These are phyloP conservation scores for Termitomyces sp. DNA, from an alignment of 1,284 basidiomycete species.

Conservation along the genomic window DNA sequence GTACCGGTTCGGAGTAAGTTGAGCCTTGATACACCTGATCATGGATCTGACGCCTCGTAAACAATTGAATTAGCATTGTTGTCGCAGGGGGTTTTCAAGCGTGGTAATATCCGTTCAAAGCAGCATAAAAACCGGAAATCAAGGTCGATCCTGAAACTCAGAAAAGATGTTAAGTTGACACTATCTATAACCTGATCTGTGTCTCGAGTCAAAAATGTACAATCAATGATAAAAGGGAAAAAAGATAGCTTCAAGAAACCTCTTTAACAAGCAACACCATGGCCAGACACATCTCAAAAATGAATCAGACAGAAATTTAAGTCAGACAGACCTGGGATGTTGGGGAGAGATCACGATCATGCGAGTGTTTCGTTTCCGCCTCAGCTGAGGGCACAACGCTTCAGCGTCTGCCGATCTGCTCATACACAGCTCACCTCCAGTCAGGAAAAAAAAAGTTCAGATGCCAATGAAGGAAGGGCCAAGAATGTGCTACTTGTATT, in stretches of 20 bases:
- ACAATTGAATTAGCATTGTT: neutral
- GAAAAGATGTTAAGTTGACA: no score
- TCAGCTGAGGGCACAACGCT: constrained; percentile 5
- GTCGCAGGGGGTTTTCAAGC: neutral
- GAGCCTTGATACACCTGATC: neutral
- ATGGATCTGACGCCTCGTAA: neutral
- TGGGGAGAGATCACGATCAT: neutral
- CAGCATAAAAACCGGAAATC: neutral
- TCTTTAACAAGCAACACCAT: neutral
- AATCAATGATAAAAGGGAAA: neutral
- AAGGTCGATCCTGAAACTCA: neutral
- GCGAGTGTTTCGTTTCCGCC: neutral
- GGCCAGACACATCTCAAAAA: neutral
- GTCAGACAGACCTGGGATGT: neutral
- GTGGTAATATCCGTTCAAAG: neutral
- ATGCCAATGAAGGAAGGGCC: neutral
- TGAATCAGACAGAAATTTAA: neutral
- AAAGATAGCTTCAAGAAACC: neutral
- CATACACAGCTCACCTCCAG: constrained; percentile 2
- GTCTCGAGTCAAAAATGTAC: neutral
- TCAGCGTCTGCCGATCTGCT: constrained; percentile 5
- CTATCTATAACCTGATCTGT: neutral
- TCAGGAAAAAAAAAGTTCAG: neutral
- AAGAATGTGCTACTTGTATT: neutral
- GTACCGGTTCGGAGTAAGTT: neutral